Percentiles rank a stretch among this genome's conserved stretches.
Conservation (phyloP, 1,139 yeast species). For the Sugiyamaella xylanicola region DNA sequence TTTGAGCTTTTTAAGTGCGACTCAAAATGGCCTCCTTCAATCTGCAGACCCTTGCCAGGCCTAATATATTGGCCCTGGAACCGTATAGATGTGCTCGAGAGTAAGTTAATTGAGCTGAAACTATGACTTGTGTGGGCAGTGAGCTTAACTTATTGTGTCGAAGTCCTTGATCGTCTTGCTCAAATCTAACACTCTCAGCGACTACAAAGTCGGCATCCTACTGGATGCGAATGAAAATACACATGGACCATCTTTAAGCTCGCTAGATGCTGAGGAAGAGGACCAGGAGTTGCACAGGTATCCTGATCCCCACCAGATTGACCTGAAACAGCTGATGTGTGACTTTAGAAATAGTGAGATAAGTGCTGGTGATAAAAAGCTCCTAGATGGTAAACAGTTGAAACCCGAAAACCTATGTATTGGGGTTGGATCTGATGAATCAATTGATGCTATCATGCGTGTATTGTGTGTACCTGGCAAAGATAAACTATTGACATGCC, state of each 20-base stretch:
- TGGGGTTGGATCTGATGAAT: slow-evolving; percentile 97
- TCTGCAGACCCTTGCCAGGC: slow-evolving; percentile 66
- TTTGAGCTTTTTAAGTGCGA: too few species aligned
- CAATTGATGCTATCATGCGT: slow-evolving; percentile 85
- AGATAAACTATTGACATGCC: slow-evolving; percentile 81
- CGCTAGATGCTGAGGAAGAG: slow-evolving; percentile 44
- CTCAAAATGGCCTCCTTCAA: slow-evolving; percentile 48
- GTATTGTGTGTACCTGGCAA: slow-evolving; percentile 80
- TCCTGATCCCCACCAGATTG: slow-evolving; percentile 96
- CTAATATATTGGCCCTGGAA: slow-evolving; percentile 75
- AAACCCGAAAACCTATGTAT: slow-evolving; percentile 74
- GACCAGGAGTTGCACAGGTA: slow-evolving; percentile 71
- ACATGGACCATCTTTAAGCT: slow-evolving; percentile 75
- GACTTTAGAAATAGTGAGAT: slow-evolving; percentile 63
- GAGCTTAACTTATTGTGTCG: too few species aligned
- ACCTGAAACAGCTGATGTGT: slow-evolving; percentile 70
- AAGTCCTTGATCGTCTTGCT: too few species aligned
- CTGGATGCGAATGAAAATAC: slow-evolving; percentile 97
- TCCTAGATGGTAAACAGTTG: slow-evolving; percentile 38
- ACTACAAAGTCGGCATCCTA: slow-evolving; percentile 79
- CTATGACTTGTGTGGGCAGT: too few species aligned
- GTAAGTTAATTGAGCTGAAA: slow-evolving; percentile 33
- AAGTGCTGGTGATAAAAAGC: slow-evolving; percentile 18
- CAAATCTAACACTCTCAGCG: slow-evolving; percentile 41
- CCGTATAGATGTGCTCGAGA: slow-evolving; percentile 98